Percentiles rank a stretch among this genome's conserved stretches.
phyloP scores from a whole-genome alignment of 208 protist genomes.

The Strigomonas galati region DNA sequence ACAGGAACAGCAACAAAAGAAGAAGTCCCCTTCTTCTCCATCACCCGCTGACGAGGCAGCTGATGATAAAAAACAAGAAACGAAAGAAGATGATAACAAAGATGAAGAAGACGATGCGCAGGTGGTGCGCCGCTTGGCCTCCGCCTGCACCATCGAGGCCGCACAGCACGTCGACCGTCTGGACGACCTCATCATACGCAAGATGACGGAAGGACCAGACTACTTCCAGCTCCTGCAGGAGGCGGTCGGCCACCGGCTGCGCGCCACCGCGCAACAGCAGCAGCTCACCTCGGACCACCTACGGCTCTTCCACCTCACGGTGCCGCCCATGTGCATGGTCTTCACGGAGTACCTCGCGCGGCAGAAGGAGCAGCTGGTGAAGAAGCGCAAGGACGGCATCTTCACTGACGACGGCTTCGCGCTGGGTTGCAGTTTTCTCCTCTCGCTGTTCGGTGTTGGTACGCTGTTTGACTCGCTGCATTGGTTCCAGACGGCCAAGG shows the following conservation, averaged over 20 bases:
- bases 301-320: conserved; percentile 92
- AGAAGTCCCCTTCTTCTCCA: no score
- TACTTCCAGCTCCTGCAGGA: conserved; percentile 95
- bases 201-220: conserved; percentile 92
- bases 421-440: conserved; percentile 93
- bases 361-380: conserved; percentile 93
- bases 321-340: conserved; percentile 94
- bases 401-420: conserved; percentile 98
- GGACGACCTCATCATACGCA: conserved; percentile 72
- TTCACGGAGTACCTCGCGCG: conserved; percentile 92
- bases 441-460: conserved; percentile 94
- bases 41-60: neutral
- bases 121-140: conserved; percentile 15
- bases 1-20: neutral
- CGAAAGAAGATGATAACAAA: neutral
- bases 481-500: conserved; percentile 90
- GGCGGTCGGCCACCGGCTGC: conserved; percentile 77
- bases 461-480: conserved; percentile 93
- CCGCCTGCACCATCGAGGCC: conserved; percentile 38
- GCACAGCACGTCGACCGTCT: conserved; percentile 75
- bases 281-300: conserved; percentile 63
- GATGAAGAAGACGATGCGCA: conserved; percentile 10
- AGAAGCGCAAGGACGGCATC: conserved; percentile 82
- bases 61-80: conserved; percentile 10
- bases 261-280: conserved; percentile 22